Evolutionary conservation across 2,329 filamentous ascomycete species (phyloP).

Genomic region (Microsporum audouinii): DNA sequence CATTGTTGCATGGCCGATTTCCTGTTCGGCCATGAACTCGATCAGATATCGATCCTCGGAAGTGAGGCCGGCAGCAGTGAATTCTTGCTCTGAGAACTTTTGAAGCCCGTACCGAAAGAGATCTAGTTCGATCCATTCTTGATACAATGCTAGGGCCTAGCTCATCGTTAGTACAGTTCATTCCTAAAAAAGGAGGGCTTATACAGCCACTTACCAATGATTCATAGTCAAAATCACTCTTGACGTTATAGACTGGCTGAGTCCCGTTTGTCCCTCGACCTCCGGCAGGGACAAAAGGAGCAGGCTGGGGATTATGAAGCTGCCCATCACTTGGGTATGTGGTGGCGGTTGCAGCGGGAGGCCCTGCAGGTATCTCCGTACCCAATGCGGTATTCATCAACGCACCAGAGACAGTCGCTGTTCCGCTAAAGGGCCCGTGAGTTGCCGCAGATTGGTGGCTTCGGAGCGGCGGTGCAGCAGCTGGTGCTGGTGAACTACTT

Average conservation of each 20-base stretch:
- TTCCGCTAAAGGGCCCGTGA: slow-evolving; percentile 52
- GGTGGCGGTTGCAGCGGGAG: slow-evolving; percentile 50
- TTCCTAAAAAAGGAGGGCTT: not conserved
- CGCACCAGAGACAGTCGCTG: slow-evolving; percentile 58
- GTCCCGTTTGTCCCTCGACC: slow-evolving; percentile 70
- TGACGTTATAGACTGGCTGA: slow-evolving; percentile 60
- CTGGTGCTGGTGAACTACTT: not conserved
- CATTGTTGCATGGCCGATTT: slow-evolving; percentile 65
- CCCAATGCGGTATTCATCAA: slow-evolving; percentile 46
- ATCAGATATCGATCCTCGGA: slow-evolving; percentile 60
- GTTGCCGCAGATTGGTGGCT: slow-evolving; percentile 1
- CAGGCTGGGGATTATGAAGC: slow-evolving; percentile 56
- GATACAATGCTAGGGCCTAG: slow-evolving; percentile 57
- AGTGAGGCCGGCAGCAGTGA: slow-evolving; percentile 54
- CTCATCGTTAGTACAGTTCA: not conserved
- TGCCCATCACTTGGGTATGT: slow-evolving; percentile 61
- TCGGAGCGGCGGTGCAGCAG: slow-evolving; percentile 10
- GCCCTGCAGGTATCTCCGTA: slow-evolving; percentile 46
- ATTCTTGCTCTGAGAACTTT: slow-evolving; percentile 57
- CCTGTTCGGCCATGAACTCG: slow-evolving; percentile 65
- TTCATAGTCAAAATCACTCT: slow-evolving; percentile 75
- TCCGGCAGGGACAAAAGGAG: slow-evolving; percentile 60
- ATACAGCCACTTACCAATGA: slow-evolving; percentile 42
- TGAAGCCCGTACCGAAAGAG: slow-evolving; percentile 67
- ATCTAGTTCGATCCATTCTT: slow-evolving; percentile 77